These are phyloP conservation scores for Raphanus sativus DNA, from an alignment of 345 rosid species.

Conservation along the genomic window DNA sequence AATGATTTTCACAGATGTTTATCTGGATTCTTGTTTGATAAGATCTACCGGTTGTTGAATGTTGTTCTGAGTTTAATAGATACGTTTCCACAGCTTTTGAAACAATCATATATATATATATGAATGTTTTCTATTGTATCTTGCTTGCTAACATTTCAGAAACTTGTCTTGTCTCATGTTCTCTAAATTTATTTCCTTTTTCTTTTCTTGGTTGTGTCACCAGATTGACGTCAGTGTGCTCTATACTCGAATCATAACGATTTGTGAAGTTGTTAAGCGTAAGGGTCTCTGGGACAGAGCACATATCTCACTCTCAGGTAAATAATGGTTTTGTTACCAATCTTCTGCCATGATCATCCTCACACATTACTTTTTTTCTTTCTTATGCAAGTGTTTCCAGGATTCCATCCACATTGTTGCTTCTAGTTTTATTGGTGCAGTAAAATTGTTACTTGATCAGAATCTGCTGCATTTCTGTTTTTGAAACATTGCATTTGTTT, in stretches of 20 bases:
- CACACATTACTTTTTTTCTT: too few species aligned
- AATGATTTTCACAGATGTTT: neutral
- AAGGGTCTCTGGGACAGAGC: neutral
- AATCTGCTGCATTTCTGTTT: too few species aligned
- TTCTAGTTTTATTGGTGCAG: too few species aligned
- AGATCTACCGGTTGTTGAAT: neutral
- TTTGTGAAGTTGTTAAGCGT: neutral
- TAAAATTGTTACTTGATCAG: too few species aligned
- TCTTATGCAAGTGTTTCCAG: too few species aligned
- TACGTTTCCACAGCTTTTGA: slow-evolving; percentile 77
- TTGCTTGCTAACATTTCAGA: slow-evolving; percentile 4
- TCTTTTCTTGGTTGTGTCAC: neutral
- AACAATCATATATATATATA: slow-evolving; percentile 34
- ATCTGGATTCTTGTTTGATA: slow-evolving; percentile 1
- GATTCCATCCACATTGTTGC: too few species aligned
- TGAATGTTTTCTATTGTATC: neutral
- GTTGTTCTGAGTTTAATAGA: slow-evolving; percentile 35
- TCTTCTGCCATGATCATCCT: slow-evolving; percentile 43
- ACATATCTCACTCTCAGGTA: neutral
- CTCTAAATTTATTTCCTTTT: neutral
- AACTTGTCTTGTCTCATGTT: slow-evolving; percentile 17
- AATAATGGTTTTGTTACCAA: neutral
- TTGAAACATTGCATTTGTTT: too few species aligned
- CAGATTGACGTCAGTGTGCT: neutral
- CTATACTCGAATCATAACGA: neutral